Base-by-base conservation (phyloP, 169 alveolate genomes). In the Eimeria falciformis region DNA sequence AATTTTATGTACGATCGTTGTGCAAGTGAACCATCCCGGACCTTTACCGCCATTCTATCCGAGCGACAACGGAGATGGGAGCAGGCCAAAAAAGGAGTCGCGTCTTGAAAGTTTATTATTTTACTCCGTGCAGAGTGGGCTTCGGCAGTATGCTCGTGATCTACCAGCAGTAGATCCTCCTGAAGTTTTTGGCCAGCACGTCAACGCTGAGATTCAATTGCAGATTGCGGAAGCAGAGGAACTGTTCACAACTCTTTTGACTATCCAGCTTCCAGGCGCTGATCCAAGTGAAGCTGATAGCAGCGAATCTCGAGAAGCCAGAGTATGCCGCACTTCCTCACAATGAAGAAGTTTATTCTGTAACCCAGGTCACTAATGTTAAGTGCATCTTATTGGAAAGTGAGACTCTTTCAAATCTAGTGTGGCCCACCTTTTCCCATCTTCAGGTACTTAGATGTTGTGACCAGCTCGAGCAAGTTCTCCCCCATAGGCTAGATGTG, bases 171-270 rank as follows among this genome's bases (percentile, higher is more conserved):
- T 95, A 75, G 98, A 97, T 88, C 95, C 94, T 27, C 99, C 99
- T 37, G 97, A 95, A 85, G 98, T 98, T 18, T 98, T 97, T 90
- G 99, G 99, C 12, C 97, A 97, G 92, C 99, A 98, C 93, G 96
- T 97, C 37, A 98, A 98, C 94, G 99, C 99, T 3, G 98, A 98
- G 94, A 97, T 98, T 40, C 95, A 98, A 17, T 97, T 98, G 0
- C 94, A 97, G 79, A 93, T 96, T 40, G 95, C 93, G 9, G 99
- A 98, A 88, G 96, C 99, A 17, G 95, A 96, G 56, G 96, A 94
- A 53, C 96, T 98, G 21, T 93, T 98, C 23, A 95, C 95, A 27
- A 96, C 98, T 2, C 97, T 97, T 27, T 85, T 97, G 17, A 92
- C 95, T 53, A 94, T 97, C 25, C 96, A 96, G 66, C 98, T 98